Conservation (phyloP, 495 filamentous ascomycete species). For the Talaromyces stipitatus region DNA sequence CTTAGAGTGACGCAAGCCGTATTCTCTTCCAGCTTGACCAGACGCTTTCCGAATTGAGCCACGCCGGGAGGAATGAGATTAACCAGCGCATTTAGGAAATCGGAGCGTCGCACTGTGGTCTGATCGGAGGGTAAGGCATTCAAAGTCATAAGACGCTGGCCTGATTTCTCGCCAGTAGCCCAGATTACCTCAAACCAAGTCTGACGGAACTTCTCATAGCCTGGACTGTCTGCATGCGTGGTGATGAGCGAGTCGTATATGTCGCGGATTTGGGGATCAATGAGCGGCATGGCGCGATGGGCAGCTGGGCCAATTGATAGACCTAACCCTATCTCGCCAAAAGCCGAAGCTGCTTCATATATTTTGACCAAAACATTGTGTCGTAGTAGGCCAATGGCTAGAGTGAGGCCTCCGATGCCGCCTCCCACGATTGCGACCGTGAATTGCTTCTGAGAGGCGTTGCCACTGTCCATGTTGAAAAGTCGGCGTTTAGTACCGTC, state of each 20-base stretch:
- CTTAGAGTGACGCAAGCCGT: not conserved
- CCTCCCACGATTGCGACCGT: constrained; percentile 52
- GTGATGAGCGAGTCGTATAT: constrained; percentile 28
- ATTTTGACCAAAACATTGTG: constrained; percentile 41
- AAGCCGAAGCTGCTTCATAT: constrained; percentile 46
- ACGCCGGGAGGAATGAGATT: not conserved
- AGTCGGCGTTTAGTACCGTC: too few species aligned
- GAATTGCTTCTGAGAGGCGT: constrained; percentile 16
- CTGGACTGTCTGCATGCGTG: constrained; percentile 1
- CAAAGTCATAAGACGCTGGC: not conserved
- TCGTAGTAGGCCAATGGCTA: constrained; percentile 47
- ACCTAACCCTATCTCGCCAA: constrained; percentile 53
- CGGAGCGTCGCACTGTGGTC: not conserved
- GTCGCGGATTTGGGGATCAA: constrained; percentile 31
- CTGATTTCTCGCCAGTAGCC: not conserved
- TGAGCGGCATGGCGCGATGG: constrained; percentile 42
- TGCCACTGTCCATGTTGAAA: not conserved
- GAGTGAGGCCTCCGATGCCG: constrained; percentile 51
- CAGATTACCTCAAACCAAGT: not conserved
- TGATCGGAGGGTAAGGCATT: not conserved
- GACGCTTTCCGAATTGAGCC: not conserved
- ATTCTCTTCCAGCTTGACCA: not conserved
- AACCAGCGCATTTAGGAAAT: not conserved
- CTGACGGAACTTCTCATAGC: not conserved
- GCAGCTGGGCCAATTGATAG: constrained; percentile 53